phyloP scores from a whole-genome alignment of 495 filamentous ascomycete species.

The Xylaria acuta region DNA sequence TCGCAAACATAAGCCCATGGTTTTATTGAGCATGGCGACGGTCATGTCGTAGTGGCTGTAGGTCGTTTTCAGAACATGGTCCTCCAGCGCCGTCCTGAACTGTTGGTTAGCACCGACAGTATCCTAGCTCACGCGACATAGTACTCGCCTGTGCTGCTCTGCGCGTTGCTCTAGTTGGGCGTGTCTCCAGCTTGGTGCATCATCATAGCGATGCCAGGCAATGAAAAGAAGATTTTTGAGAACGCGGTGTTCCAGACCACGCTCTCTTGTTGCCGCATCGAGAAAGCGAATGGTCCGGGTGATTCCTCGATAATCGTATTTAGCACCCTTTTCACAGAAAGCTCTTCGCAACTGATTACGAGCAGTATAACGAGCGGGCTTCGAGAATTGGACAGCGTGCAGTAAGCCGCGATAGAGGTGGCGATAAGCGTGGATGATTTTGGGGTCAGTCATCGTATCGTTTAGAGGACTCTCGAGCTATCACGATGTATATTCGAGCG shows the following conservation, averaged over 20 bases:
- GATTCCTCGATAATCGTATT: slow-evolving; percentile 67
- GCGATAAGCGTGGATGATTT: slow-evolving; percentile 79
- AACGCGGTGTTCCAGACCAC: slow-evolving; percentile 80
- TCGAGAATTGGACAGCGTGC: slow-evolving; percentile 79
- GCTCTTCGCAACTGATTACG: slow-evolving; percentile 68
- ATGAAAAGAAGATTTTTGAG: slow-evolving; percentile 72
- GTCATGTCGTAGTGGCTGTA: slow-evolving; percentile 69
- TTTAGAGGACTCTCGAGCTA: background rate
- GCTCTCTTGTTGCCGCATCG: slow-evolving; percentile 65
- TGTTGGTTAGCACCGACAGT: slow-evolving; percentile 10
- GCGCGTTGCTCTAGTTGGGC: background rate
- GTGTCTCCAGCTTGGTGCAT: background rate
- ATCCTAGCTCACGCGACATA: background rate
- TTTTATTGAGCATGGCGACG: slow-evolving; percentile 74
- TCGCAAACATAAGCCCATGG: slow-evolving; percentile 70
- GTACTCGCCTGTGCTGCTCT: slow-evolving; percentile 14
- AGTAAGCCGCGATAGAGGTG: slow-evolving; percentile 75
- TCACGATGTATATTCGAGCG: background rate
- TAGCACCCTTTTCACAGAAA: slow-evolving; percentile 67
- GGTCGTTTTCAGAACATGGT: slow-evolving; percentile 34
- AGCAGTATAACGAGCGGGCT: slow-evolving; percentile 73
- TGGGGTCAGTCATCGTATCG: slow-evolving; percentile 35
- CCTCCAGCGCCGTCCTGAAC: background rate
- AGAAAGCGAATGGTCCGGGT: slow-evolving; percentile 81
- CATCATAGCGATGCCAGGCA: slow-evolving; percentile 24